phyloP scores from a whole-genome alignment of 1,284 basidiomycete species.

The Hypsizygus ulmarius region DNA sequence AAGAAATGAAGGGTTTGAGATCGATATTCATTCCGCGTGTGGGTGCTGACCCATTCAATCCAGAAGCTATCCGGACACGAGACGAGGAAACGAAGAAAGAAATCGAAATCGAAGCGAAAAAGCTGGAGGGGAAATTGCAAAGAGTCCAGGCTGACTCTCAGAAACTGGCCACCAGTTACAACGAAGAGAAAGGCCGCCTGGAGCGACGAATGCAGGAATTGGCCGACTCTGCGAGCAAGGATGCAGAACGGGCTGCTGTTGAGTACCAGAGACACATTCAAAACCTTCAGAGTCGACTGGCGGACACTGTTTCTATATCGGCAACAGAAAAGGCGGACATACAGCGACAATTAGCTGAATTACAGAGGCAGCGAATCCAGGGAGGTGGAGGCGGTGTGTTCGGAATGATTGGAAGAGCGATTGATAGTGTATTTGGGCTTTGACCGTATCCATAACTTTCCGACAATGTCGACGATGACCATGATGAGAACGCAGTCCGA shows the following conservation, averaged over 20 bases:
- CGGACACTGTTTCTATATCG: constrained; percentile 1
- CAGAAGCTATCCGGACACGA: constrained; percentile 31
- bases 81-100: constrained; percentile 38
- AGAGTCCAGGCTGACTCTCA: constrained; percentile 25
- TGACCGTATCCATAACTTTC: no score
- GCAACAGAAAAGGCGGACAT: constrained; percentile 18
- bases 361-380: constrained; percentile 1
- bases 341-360: constrained; percentile 11
- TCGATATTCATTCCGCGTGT: neutral
- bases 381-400: neutral
- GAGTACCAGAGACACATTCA: neutral
- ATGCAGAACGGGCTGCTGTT: neutral
- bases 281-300: neutral
- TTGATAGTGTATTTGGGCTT: neutral
- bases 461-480: no score
- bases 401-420: neutral
- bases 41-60: neutral
- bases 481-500: no score
- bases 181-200: constrained; percentile 31
- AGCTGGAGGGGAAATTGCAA: constrained; percentile 28
- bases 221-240: constrained; percentile 21
- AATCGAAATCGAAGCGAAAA: constrained; percentile 36
- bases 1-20: constrained; percentile 32
- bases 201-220: constrained; percentile 23
- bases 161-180: constrained; percentile 31